Percentiles rank a stretch among this genome's conserved stretches.
phyloP scores from a whole-genome alignment of 2,329 filamentous ascomycete genomes.

The Onygena corvina region DNA sequence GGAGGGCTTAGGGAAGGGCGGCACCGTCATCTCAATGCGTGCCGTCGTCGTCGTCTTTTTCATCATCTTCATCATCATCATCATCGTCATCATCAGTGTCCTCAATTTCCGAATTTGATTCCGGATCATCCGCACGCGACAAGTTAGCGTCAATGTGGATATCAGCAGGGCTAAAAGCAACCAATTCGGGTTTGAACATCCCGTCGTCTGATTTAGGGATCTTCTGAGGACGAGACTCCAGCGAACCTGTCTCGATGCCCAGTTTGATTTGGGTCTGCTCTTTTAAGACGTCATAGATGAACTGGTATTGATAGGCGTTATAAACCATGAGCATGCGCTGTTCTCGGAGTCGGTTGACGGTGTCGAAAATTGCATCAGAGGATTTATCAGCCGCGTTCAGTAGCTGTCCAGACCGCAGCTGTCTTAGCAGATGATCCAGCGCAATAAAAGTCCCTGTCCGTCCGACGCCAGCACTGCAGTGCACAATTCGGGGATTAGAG shows the following conservation, averaged over 20 bases:
- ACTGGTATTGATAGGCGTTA: constrained; percentile 67
- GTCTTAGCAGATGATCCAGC: constrained; percentile 77
- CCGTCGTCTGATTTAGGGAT: constrained; percentile 7
- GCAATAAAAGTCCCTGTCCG: constrained; percentile 92
- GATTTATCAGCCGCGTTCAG: constrained; percentile 37
- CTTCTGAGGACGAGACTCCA: constrained; percentile 13
- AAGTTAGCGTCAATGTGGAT: neutral
- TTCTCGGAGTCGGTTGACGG: constrained; percentile 67
- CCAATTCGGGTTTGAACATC: neutral
- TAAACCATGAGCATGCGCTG: constrained; percentile 96
- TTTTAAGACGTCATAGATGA: constrained; percentile 76
- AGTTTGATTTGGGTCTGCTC: constrained; percentile 38
- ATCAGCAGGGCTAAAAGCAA: neutral
- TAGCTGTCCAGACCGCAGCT: constrained; percentile 64
- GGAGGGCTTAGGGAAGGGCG: too few species aligned
- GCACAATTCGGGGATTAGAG: constrained; percentile 64
- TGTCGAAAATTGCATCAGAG: constrained; percentile 60
- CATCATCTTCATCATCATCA: neutral
- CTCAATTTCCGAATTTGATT: neutral
- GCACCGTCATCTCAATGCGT: neutral
- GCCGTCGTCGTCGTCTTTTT: neutral
- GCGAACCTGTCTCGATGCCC: constrained; percentile 19
- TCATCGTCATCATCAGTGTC: neutral
- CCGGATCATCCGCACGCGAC: neutral
- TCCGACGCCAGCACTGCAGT: constrained; percentile 86